Evolutionary conservation across 768 basidiomycete genomes (phyloP), one percentile per base, ranked within the genome.

Genomic region (Russula ochroleuca): DNA sequence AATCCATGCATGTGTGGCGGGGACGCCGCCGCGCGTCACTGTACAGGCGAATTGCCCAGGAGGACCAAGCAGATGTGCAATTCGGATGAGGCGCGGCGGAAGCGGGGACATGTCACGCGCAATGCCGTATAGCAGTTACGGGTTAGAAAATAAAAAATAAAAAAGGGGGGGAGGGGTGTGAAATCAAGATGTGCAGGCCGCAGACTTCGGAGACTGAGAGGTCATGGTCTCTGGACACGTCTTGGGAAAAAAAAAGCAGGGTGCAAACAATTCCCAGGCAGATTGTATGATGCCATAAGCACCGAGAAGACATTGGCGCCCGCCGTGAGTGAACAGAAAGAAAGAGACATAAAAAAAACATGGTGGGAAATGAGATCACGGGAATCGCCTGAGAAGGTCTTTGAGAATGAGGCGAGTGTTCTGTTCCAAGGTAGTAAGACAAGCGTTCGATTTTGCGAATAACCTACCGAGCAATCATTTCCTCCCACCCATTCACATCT

Each of bases 1-100:
- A 43, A 56, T 51, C 64, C 67, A 62, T 38, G 57, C 10, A 50
- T 54, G 49, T 55, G 54, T 51, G 48, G 59, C 21, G 49, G 54
- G 64, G 40, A 21, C 45, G 45, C 45, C 45, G 45, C 45, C n/a
- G 57, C 64, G 61, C 61, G 64, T 62, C 67, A 62, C 50, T 11
- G n/a, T 37, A 55, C 52, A 68, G 45, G 43, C 59, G 63, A 67
- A 67, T 61, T 66, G 52, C 64, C 47, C 66, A 66, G 66, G 37
- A 41, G 40, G 54, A 55, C 59, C 57, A 55, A 41, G 40, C 25
- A 53, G 37, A n/a, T 43, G 57, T 58, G 28, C 41, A 65, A 67
- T 60, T 67, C 63, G 63, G 63, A 52, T 31, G 49, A 51, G 63
- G 53, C 62, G 58, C 57, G 62, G 65, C 57, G 58, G 57, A 67